Evolutionary conservation across 192 early-diverging fungal species (phyloP), one percentile per base, ranked within the genome.

Genomic region (Backusella morwellensis): DNA sequence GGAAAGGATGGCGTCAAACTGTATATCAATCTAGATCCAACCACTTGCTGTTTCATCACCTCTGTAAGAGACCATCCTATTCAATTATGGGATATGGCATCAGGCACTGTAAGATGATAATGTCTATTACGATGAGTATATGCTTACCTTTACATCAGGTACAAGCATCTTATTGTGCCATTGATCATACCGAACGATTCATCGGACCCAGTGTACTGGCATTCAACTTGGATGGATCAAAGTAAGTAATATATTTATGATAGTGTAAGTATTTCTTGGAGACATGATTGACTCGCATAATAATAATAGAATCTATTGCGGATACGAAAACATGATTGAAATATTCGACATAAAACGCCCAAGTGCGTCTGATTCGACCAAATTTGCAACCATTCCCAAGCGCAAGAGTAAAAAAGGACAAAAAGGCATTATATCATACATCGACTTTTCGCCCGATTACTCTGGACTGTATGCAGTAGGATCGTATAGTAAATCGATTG

Each of bases 51-150:
- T 23, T 77, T 95, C 1, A 67, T 92, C 3, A 84, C 86, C 2
- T 90, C 90, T 8, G 86, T 85, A 26, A 84, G 93, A 59, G 95
- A 95, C 44, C 93, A 95, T 54, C 94, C 95, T 1, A 74, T 95
- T 3, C 93, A 88, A 32, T 69, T 96, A 72, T 93, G 95, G 87
- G 93, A 95, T 79, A 87, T 86, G 0, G 86, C 78, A 40, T 86
- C 89, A 23, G 90, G 90, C 36, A 80, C 89, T 63, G 90, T 90
- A 83, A 78, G 23, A 63, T 36, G 9, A 40, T 0, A 40, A 40
- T 40, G 38, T 6, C 15, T 17, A 1, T 17, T 44, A 44, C 19
- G 5, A 6, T 40, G 4, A 19, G 0, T 17, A 44, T 5, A 15
- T 73, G 44, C 42, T 15, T 35, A 38, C 21, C 35, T 54, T 63